Evolutionary conservation across 306 rosid genomes (phyloP).

Genomic region (Purshia tridentata): DNA sequence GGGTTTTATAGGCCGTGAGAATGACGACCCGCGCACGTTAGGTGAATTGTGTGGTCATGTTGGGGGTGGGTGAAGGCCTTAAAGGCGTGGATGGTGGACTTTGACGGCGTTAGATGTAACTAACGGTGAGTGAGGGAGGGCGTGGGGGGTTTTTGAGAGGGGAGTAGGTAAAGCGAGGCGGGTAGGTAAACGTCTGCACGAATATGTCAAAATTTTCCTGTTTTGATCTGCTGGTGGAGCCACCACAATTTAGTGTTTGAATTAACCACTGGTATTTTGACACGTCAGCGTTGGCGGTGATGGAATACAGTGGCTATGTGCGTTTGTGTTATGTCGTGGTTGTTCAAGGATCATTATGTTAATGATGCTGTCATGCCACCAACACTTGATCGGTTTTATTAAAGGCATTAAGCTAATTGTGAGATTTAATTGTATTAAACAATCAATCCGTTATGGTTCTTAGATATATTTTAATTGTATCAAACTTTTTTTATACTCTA

Average conservation of each 20-base stretch:
- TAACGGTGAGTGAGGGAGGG: background rate
- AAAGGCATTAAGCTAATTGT: too few species aligned
- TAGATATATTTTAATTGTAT: too few species aligned
- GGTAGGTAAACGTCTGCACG: background rate
- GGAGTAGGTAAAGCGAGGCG: conserved; percentile 4
- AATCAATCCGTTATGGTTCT: too few species aligned
- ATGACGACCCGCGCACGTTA: background rate
- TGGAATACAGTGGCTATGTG: background rate
- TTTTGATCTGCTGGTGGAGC: background rate
- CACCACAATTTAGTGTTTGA: background rate
- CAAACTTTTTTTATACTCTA: too few species aligned
- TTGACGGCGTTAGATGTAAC: conserved; percentile 8
- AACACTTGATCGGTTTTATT: background rate
- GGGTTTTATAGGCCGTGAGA: conserved; percentile 7
- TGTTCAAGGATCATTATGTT: background rate
- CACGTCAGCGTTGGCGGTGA: background rate
- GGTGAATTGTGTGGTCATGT: conserved; percentile 4
- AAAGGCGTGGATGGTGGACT: background rate
- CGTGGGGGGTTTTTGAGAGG: background rate
- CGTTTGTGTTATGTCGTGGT: background rate
- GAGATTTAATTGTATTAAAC: too few species aligned
- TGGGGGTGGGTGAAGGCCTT: conserved; percentile 7
- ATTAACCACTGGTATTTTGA: background rate
- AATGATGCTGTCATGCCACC: background rate
- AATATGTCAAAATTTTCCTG: background rate